Evolutionary conservation across 2,329 filamentous ascomycete species (phyloP).

Genomic region (Lecanosticta acicola): DNA sequence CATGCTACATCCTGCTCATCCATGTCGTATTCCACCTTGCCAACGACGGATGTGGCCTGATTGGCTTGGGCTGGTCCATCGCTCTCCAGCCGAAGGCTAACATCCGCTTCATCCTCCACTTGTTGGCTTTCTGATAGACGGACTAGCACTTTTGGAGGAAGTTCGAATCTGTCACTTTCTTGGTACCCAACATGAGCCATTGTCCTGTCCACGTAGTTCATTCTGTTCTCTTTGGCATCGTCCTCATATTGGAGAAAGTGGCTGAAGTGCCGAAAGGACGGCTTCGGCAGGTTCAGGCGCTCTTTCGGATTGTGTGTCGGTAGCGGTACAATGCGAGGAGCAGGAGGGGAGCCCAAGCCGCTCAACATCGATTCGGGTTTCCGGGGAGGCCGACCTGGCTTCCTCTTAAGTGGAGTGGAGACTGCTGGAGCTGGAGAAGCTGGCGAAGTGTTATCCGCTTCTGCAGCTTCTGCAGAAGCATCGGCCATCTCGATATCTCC

Average conservation of each 20-base stretch:
- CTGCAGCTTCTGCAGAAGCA: conserved; percentile 13
- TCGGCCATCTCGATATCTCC: conserved; percentile 27
- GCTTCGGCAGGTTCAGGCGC: conserved; percentile 68
- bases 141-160: conserved; percentile 66
- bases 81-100: conserved; percentile 45
- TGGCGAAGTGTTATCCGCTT: neutral
- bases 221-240: conserved; percentile 71
- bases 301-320: conserved; percentile 76
- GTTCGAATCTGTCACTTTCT: conserved; percentile 82
- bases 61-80: conserved; percentile 54
- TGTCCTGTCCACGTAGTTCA: conserved; percentile 85
- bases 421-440: conserved; percentile 3
- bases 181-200: conserved; percentile 97
- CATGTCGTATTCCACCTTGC: conserved; percentile 97
- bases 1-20: conserved; percentile 98
- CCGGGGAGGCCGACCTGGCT: conserved; percentile 60
- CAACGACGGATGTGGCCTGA: conserved; percentile 50
- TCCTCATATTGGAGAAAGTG: conserved; percentile 78
- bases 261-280: conserved; percentile 69
- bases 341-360: conserved; percentile 54
- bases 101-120: conserved; percentile 58
- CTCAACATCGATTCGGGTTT: conserved; percentile 56
- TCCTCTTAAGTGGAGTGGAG: conserved; percentile 43
- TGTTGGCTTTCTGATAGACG: conserved; percentile 57
- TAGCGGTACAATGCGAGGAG: conserved; percentile 66